These are phyloP conservation scores for Magnaporthales sp. DNA, from an alignment of 2,329 filamentous ascomycete genomes.

Conservation along the genomic window DNA sequence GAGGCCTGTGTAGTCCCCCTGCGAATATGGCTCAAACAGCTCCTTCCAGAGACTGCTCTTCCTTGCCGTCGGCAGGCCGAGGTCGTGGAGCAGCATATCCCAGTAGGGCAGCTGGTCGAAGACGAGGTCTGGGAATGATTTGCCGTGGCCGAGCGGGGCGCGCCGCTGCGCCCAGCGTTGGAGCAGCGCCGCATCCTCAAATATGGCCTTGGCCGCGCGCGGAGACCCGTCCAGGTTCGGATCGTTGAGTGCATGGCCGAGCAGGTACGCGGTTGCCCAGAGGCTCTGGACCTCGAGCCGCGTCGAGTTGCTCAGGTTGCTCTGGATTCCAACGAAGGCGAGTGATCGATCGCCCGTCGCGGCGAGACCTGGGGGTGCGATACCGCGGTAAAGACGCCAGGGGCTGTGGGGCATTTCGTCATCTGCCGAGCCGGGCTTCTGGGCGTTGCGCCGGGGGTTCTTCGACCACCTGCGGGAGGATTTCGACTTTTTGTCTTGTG, in stretches of 20 bases:
- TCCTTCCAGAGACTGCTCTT: slow-evolving; percentile 27
- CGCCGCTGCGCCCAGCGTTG: slow-evolving; percentile 42
- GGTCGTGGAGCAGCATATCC: slow-evolving; percentile 44
- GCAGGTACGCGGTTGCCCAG: slow-evolving; percentile 50
- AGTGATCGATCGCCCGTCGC: slow-evolving; percentile 30
- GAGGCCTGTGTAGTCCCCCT: slow-evolving; percentile 34
- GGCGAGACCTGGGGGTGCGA: slow-evolving; percentile 16
- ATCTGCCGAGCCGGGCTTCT: not conserved
- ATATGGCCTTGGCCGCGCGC: slow-evolving; percentile 6
- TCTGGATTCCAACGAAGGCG: slow-evolving; percentile 38
- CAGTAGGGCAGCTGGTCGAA: slow-evolving; percentile 53
- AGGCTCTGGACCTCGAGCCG: slow-evolving; percentile 38
- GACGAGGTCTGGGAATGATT: slow-evolving; percentile 41
- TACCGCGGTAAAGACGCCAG: slow-evolving; percentile 18
- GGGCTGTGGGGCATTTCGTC: slow-evolving; percentile 9
- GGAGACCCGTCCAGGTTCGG: not conserved
- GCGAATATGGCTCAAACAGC: slow-evolving; percentile 34
- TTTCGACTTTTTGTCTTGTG: slow-evolving; percentile 1
- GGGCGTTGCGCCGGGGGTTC: not conserved
- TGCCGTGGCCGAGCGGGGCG: slow-evolving; percentile 42
- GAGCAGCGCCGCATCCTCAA: slow-evolving; percentile 35
- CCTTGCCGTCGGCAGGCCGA: slow-evolving; percentile 34
- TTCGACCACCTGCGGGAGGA: not conserved
- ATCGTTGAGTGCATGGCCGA: slow-evolving; percentile 16
- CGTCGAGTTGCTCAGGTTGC: slow-evolving; percentile 33